Conservation (phyloP, 257 asterid species). For the Forsythia viridissima region DNA sequence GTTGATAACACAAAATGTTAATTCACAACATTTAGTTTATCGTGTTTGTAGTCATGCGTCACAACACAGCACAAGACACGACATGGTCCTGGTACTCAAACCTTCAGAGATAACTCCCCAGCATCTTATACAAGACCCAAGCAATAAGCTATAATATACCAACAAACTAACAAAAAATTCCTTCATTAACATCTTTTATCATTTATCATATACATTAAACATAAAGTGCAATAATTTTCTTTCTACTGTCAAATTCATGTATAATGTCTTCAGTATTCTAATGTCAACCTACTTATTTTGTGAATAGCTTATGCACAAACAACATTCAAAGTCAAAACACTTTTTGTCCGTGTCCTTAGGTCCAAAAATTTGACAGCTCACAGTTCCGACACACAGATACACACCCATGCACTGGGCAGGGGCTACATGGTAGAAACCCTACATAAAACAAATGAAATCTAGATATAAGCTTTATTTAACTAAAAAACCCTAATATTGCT, state of each 20-base stretch:
- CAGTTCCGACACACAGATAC: background rate
- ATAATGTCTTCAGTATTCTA: background rate
- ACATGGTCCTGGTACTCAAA: background rate
- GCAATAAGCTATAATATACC: background rate
- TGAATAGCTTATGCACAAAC: background rate
- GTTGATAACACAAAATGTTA: background rate
- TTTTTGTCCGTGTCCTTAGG: background rate
- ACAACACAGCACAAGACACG: background rate
- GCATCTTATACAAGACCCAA: background rate
- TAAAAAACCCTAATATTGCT: conserved; percentile 3
- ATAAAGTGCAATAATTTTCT: background rate
- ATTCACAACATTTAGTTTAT: background rate
- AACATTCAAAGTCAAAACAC: background rate
- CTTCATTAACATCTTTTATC: background rate
- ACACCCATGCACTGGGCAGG: background rate
- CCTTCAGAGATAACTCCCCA: background rate
- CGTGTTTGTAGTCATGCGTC: background rate
- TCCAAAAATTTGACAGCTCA: background rate
- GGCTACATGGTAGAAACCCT: background rate
- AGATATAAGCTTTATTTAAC: conserved; percentile 4
- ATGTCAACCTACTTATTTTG: background rate
- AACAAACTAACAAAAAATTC: background rate
- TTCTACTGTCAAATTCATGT: background rate
- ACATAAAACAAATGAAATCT: conserved; percentile 1
- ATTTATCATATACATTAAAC: background rate